Base-by-base conservation (phyloP, 805 yeast genomes). In the Komagataella kurtzmanii region DNA sequence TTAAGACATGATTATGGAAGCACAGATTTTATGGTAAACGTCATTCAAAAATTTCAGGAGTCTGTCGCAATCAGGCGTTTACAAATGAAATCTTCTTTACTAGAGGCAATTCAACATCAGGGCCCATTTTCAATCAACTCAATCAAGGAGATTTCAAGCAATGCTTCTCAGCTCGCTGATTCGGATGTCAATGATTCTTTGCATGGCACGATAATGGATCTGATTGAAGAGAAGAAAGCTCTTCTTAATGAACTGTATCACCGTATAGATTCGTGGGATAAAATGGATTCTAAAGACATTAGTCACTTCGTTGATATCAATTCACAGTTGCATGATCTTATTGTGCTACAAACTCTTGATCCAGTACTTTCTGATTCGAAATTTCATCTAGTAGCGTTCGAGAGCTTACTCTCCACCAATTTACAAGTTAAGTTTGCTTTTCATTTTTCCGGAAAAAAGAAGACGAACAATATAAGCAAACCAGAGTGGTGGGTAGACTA, bases 401-500 rank as follows among this genome's bases (percentile, higher is more conserved):
- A 71, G 14, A 30, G 40, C 46, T 60, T 68, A 0, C 61, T 85
- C 30, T 61, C 76, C 2, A 62, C 65, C 23, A 76, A 77, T 1
- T 68, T 82, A 24, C 65, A 66, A 6, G 56, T 70, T 10, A 70
- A 85, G 46, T 79, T 85, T 59, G 65, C 70, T 45, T 85, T 66
- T 64, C 88, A 85, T 60, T 85, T 84, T 59, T 75, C 76, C 49
- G 68, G 76, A 3, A 66, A 72, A 24, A 68, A 64, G 45, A 84
- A 81, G 40, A 84, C 90, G 0, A 83, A 82, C 58, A 74, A 79
- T 47, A 59, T 78, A 23, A 81, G 82, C 53, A 80, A 80, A 58
- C 90, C 91, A 1, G 90, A 85, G 60, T 84, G 88, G 83, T 75
- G 81, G 3, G 72, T 83, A 54, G 64, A 68, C 17, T 83, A 74